Evolutionary conservation across 495 filamentous ascomycete species (phyloP).

Genomic region (Penicillium psychrofluorescens): DNA sequence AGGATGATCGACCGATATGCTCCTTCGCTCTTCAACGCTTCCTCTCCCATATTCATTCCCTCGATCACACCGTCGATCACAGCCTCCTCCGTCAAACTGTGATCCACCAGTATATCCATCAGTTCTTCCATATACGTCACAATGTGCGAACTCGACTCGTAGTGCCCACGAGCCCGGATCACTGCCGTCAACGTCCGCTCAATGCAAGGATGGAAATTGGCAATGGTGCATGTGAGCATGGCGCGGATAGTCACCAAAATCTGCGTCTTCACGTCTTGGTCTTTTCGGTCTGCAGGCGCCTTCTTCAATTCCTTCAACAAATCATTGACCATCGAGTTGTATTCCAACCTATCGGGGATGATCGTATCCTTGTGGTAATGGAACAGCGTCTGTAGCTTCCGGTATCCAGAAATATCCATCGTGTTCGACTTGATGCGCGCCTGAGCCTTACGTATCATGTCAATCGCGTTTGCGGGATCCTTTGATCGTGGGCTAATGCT

Average conservation of each 20-base stretch:
- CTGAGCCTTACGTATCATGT: constrained; percentile 71
- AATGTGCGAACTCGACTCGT: constrained; percentile 47
- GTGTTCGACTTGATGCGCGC: constrained; percentile 59
- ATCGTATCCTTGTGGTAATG: constrained; percentile 53
- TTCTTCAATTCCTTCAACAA: constrained; percentile 71
- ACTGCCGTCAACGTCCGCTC: constrained; percentile 59
- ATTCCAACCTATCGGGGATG: constrained; percentile 48
- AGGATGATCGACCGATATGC: constrained; percentile 37
- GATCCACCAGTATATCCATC: constrained; percentile 40
- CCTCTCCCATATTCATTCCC: constrained; percentile 27
- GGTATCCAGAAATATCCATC: constrained; percentile 82
- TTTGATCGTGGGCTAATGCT: constrained; percentile 34
- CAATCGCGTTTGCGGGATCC: constrained; percentile 39
- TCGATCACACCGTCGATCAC: constrained; percentile 10
- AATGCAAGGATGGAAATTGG: constrained; percentile 57
- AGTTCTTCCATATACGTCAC: constrained; percentile 52
- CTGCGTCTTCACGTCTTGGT: constrained; percentile 71
- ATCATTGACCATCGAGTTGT: constrained; percentile 64
- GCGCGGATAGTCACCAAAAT: constrained; percentile 73
- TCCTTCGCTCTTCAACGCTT: constrained; percentile 16
- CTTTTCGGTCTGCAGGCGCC: constrained; percentile 24
- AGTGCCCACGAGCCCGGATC: constrained; percentile 54
- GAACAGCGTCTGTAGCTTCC: constrained; percentile 76
- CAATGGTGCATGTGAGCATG: constrained; percentile 60
- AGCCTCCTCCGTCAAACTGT: no score